These are phyloP conservation scores for Amaranthus hypochondriacus DNA, from an alignment of 148 eudicot species.

Conservation along the genomic window DNA sequence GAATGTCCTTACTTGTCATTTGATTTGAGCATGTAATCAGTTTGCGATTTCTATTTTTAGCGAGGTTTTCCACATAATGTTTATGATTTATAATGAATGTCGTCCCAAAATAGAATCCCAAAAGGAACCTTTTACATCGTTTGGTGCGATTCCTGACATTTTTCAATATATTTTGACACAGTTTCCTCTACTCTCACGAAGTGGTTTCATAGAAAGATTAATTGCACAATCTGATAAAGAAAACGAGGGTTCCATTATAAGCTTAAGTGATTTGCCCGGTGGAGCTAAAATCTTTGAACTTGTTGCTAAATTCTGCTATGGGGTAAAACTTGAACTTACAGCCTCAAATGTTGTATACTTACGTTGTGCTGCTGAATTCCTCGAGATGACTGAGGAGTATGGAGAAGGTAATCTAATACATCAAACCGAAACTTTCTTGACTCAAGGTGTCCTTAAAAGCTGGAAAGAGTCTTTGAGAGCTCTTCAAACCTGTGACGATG, in stretches of 20 bases:
- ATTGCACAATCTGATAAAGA: constrained; percentile 56
- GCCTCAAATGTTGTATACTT: constrained; percentile 66
- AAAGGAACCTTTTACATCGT: too few species aligned
- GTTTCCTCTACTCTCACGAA: constrained; percentile 88
- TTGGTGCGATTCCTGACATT: not conserved
- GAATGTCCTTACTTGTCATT: too few species aligned
- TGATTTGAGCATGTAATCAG: too few species aligned
- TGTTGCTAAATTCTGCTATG: constrained; percentile 86
- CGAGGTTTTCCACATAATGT: not conserved
- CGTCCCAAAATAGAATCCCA: too few species aligned
- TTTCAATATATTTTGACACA: constrained; percentile 24
- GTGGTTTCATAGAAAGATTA: constrained; percentile 67
- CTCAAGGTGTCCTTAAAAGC: constrained; percentile 58
- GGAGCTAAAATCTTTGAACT: constrained; percentile 75
- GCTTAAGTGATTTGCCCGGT: constrained; percentile 57
- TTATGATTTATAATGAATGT: not conserved
- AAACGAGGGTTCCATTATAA: constrained; percentile 46
- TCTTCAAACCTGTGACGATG: constrained; percentile 67
- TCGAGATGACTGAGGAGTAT: constrained; percentile 81
- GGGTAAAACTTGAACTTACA: constrained; percentile 80
- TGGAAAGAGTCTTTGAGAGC: constrained; percentile 83
- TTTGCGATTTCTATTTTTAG: not conserved
- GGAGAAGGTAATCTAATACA: constrained; percentile 77
- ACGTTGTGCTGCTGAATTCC: constrained; percentile 74
- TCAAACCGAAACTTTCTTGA: constrained; percentile 63